Conservation (phyloP, 2,329 filamentous ascomycete genomes). For the Ceratocystis variospora region DNA sequence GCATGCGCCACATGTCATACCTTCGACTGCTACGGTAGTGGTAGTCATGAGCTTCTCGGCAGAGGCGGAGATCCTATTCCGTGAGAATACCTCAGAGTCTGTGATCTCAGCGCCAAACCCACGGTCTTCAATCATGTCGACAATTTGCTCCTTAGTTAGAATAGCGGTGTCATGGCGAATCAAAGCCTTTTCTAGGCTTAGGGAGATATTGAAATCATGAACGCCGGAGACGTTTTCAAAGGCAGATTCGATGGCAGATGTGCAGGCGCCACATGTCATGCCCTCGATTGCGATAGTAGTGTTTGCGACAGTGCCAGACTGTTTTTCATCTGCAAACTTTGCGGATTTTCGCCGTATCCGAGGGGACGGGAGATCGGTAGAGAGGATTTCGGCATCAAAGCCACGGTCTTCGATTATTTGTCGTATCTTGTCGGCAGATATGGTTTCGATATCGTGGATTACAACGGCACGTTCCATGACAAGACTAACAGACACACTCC, state of each 20-base stretch:
- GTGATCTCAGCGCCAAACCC: constrained; percentile 72
- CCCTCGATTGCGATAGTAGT: constrained; percentile 70
- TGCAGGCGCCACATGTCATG: constrained; percentile 87
- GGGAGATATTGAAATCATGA: constrained; percentile 64
- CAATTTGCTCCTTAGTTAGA: constrained; percentile 39
- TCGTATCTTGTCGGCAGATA: constrained; percentile 61
- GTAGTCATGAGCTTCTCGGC: constrained; percentile 36
- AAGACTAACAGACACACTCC: constrained; percentile 78
- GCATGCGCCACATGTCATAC: constrained; percentile 96
- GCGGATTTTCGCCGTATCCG: constrained; percentile 27
- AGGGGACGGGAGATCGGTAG: constrained; percentile 56
- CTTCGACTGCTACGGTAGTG: constrained; percentile 79
- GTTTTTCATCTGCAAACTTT: constrained; percentile 14
- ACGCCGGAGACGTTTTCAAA: constrained; percentile 64
- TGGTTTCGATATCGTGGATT: constrained; percentile 64
- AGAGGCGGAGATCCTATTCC: constrained; percentile 20
- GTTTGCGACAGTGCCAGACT: constrained; percentile 32
- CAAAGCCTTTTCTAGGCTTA: constrained; percentile 73
- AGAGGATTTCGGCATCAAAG: constrained; percentile 82
- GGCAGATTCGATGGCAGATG: constrained; percentile 67
- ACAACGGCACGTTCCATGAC: constrained; percentile 94
- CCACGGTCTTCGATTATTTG: constrained; percentile 85
- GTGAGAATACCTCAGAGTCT: constrained; percentile 45
- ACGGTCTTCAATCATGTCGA: constrained; percentile 51
- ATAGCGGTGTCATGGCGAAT: constrained; percentile 59